Evolutionary conservation across 2,329 filamentous ascomycete species (phyloP).

Genomic region (Calycina herbarum): DNA sequence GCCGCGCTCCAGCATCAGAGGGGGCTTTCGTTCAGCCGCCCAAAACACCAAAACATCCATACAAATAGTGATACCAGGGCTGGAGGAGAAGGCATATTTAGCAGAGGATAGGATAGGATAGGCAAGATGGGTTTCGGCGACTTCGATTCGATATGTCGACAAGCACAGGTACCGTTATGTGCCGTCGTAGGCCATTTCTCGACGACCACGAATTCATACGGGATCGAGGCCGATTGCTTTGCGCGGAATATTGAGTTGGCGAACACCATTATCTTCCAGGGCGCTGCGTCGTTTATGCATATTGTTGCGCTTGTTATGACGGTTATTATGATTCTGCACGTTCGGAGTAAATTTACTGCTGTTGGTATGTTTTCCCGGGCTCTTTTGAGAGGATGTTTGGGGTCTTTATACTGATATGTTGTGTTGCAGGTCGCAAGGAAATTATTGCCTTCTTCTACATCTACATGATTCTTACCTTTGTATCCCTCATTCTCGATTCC

Average conservation of each 20-base stretch:
- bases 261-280: conserved; percentile 98
- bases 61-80: conserved; percentile 19
- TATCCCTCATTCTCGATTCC: conserved; percentile 87
- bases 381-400: not conserved
- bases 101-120: conserved; percentile 12
- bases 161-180: conserved; percentile 84
- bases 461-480: conserved; percentile 86
- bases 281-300: conserved; percentile 86
- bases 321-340: conserved; percentile 94
- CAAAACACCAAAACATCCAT: conserved; percentile 18
- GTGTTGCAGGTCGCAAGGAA: conserved; percentile 57
- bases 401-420: conserved; percentile 12
- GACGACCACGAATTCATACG: conserved; percentile 64
- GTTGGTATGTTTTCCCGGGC: conserved; percentile 64
- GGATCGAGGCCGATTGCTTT: conserved; percentile 89
- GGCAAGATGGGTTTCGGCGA: conserved; percentile 79
- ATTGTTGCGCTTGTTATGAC: conserved; percentile 91
- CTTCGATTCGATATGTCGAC: conserved; percentile 82
- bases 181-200: conserved; percentile 77
- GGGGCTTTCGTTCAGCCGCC: conserved; percentile 13
- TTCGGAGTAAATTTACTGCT: conserved; percentile 96
- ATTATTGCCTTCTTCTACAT: conserved; percentile 94
- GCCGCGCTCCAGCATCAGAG: not conserved
- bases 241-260: conserved; percentile 92
- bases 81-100: not conserved